phyloP scores from a whole-genome alignment of 257 asterid species.

The Fraxinus excelsior region DNA sequence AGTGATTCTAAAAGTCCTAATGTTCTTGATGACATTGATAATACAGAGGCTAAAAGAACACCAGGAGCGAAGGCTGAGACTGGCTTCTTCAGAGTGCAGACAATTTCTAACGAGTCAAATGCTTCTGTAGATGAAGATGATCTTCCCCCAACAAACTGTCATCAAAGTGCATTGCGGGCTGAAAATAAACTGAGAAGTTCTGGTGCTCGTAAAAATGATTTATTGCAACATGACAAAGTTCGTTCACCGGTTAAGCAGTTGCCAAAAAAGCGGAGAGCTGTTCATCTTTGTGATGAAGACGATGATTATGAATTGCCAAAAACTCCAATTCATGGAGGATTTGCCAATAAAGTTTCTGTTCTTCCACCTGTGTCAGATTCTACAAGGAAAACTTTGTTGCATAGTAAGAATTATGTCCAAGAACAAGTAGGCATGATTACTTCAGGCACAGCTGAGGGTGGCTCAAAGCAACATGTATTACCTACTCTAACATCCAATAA shows the following conservation, averaged over 20 bases:
- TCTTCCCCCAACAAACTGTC: conserved; percentile 48
- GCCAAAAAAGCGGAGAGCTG: conserved; percentile 81
- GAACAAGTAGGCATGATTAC: conserved; percentile 36
- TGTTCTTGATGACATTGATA: conserved; percentile 28
- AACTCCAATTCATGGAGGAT: conserved; percentile 91
- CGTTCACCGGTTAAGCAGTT: conserved; percentile 32
- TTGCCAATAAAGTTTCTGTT: conserved; percentile 47
- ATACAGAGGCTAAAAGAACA: conserved; percentile 29
- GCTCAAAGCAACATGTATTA: conserved; percentile 44
- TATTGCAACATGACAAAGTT: conserved; percentile 14
- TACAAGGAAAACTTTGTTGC: conserved; percentile 41
- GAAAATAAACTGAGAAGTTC: conserved; percentile 28
- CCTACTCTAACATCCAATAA: conserved; percentile 39
- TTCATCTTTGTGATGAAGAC: conserved; percentile 63
- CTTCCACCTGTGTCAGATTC: conserved; percentile 40
- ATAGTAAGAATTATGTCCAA: conserved; percentile 26
- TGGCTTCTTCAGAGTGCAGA: conserved; percentile 19
- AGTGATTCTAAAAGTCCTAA: conserved; percentile 17
- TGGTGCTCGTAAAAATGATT: conserved; percentile 22
- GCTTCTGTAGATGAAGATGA: conserved; percentile 41
- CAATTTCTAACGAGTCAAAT: conserved; percentile 24
- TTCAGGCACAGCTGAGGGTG: conserved; percentile 41
- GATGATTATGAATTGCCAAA: conserved; percentile 80
- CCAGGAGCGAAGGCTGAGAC: conserved; percentile 40
- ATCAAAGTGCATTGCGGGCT: conserved; percentile 40